Conservation (phyloP, 805 yeast species). For the Metahyphopichia silvanorum region DNA sequence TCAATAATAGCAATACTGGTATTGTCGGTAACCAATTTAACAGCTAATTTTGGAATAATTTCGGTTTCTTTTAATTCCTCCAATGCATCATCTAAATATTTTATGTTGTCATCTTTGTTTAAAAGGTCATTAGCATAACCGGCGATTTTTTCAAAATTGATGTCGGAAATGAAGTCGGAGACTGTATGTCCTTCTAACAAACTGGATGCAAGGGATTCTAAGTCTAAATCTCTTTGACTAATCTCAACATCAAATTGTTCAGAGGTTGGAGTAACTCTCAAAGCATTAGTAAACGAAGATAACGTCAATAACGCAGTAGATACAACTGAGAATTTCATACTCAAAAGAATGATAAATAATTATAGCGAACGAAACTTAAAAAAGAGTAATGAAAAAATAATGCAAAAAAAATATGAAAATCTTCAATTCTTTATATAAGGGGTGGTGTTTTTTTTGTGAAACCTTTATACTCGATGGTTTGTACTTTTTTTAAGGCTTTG, state of each 20-base stretch:
- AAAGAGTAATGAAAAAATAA: too few relatives aligned
- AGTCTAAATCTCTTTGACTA: constrained; percentile 6
- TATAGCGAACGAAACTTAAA: too few relatives aligned
- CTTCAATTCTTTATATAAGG: too few relatives aligned
- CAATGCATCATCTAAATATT: constrained; percentile 21
- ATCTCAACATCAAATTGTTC: constrained; percentile 4
- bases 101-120: constrained; percentile 14
- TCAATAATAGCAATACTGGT: constrained; percentile 15
- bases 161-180: constrained; percentile 11
- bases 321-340: not conserved
- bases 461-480: too few relatives aligned
- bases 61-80: constrained; percentile 18
- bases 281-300: constrained; percentile 2
- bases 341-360: too few relatives aligned
- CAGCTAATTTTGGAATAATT: constrained; percentile 21
- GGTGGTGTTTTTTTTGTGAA: too few relatives aligned
- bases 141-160: constrained; percentile 23
- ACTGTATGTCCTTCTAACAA: constrained; percentile 16
- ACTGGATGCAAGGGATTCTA: constrained; percentile 2
- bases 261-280: constrained; percentile 1
- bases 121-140: constrained; percentile 25
- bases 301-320: constrained; percentile 4
- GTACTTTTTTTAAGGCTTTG: too few relatives aligned
- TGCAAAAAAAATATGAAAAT: too few relatives aligned
- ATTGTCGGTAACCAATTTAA: constrained; percentile 20